Conservation (phyloP, 768 basidiomycete genomes). For the Hirschioporus abietinus region DNA sequence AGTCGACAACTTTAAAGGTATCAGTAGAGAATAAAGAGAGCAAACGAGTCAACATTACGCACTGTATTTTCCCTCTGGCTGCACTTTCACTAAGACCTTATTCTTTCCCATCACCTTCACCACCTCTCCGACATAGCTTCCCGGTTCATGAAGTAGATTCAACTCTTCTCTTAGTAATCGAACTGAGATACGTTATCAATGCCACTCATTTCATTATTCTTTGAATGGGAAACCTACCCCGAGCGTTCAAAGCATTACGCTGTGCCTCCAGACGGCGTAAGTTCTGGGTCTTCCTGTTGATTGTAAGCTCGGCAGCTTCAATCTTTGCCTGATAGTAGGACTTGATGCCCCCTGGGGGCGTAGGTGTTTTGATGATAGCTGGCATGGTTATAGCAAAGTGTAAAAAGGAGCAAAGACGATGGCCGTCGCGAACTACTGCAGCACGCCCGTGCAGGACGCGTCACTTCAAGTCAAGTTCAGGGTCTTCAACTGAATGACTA, state of each 20-base stretch:
- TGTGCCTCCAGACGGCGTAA: conserved; percentile 92
- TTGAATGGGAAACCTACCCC: conserved; percentile 49
- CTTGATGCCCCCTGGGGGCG: conserved; percentile 64
- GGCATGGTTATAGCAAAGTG: conserved; percentile 27
- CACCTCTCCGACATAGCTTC: conserved; percentile 95
- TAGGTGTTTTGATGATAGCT: conserved; percentile 25
- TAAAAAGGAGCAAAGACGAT: neutral
- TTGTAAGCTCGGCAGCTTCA: conserved; percentile 84
- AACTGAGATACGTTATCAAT: conserved; percentile 41
- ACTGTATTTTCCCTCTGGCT: conserved; percentile 99
- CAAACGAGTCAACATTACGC: conserved; percentile 26
- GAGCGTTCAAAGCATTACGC: conserved; percentile 92
- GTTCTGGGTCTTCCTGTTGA: conserved; percentile 97
- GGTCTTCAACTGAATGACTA: neutral
- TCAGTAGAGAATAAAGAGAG: neutral
- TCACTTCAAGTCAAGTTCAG: neutral
- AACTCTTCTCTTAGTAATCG: conserved; percentile 87
- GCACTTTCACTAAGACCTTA: conserved; percentile 96
- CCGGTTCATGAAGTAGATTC: conserved; percentile 89
- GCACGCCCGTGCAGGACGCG: neutral
- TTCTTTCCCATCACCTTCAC: conserved; percentile 99
- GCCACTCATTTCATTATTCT: conserved; percentile 3
- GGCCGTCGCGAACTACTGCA: neutral
- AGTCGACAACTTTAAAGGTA: conserved; percentile 72
- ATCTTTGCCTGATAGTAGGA: conserved; percentile 97